These are phyloP conservation scores for Starmerella bombi DNA, from an alignment of 805 yeast species.

Conservation along the genomic window DNA sequence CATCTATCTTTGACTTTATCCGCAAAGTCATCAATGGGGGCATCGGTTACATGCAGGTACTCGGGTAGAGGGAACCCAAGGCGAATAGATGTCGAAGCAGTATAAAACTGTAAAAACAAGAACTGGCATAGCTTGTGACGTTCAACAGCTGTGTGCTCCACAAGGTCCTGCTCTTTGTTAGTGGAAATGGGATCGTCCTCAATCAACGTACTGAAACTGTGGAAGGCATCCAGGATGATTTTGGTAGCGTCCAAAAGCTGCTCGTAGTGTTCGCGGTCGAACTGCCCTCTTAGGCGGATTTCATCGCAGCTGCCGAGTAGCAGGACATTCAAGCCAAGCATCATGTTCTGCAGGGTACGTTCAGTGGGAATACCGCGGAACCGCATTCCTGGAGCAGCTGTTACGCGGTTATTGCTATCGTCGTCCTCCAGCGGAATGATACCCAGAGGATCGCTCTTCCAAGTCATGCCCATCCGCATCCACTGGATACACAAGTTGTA, in stretches of 20 bases:
- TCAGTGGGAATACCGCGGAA: constrained; percentile 24
- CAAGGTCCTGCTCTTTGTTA: constrained; percentile 41
- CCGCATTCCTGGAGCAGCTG: not conserved
- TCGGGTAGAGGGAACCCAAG: constrained; percentile 67
- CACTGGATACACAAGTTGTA: constrained; percentile 55
- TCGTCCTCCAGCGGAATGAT: constrained; percentile 8
- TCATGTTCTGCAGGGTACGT: constrained; percentile 38
- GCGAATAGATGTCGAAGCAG: constrained; percentile 50
- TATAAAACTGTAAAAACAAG: constrained; percentile 59
- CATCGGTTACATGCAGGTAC: constrained; percentile 63
- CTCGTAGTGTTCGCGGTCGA: constrained; percentile 42
- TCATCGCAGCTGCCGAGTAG: constrained; percentile 65
- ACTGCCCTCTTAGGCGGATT: constrained; percentile 58
- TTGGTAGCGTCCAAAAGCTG: constrained; percentile 44
- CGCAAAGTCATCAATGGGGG: constrained; percentile 56
- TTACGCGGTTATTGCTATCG: not conserved
- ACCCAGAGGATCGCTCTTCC: constrained; percentile 62
- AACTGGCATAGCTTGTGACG: constrained; percentile 58
- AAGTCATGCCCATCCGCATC: constrained; percentile 66
- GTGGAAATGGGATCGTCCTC: constrained; percentile 45
- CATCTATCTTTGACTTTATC: constrained; percentile 47
- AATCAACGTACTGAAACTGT: constrained; percentile 57
- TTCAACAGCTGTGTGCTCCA: constrained; percentile 38
- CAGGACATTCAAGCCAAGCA: constrained; percentile 46
- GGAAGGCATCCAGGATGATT: constrained; percentile 57